These are phyloP conservation scores for Tolypocladium tundrense DNA, from an alignment of 2,329 filamentous ascomycete genomes.

Conservation along the genomic window DNA sequence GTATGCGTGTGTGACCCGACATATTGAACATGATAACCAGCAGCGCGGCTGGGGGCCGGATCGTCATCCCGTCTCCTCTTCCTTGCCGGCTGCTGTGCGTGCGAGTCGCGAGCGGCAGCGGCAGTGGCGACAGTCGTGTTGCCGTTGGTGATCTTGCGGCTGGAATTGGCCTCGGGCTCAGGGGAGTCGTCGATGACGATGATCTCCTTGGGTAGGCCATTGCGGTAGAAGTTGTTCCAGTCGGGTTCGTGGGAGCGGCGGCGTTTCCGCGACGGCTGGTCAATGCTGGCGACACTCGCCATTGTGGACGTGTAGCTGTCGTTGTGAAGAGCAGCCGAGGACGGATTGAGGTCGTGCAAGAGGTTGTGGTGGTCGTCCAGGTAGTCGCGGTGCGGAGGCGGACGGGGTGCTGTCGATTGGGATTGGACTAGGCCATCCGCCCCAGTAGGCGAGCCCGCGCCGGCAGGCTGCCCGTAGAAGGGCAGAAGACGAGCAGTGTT, in stretches of 20 bases:
- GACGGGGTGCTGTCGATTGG: conserved; percentile 19
- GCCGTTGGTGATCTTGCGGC: conserved; percentile 27
- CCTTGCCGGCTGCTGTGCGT: conserved; percentile 51
- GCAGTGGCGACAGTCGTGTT: conserved; percentile 17
- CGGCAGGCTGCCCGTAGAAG: conserved; percentile 15
- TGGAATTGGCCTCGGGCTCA: conserved; percentile 37
- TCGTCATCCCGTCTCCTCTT: conserved; percentile 59
- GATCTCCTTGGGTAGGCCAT: conserved; percentile 73
- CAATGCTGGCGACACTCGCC: conserved; percentile 16
- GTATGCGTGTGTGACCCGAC: conserved; percentile 63
- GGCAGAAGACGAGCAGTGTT: conserved; percentile 14
- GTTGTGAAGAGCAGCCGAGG: conserved; percentile 11
- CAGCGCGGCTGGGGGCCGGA: conserved; percentile 36
- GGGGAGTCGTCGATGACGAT: conserved; percentile 76
- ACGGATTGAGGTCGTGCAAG: conserved; percentile 7
- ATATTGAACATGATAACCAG: conserved; percentile 62
- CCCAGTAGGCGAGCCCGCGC: conserved; percentile 17
- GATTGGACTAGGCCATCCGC: conserved; percentile 21
- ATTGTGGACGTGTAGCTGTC: conserved; percentile 8
- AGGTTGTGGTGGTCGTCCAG: conserved; percentile 11
- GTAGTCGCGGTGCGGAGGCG: conserved; percentile 17
- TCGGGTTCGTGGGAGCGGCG: conserved; percentile 56
- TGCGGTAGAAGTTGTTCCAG: conserved; percentile 74
- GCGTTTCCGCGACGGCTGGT: conserved; percentile 34
- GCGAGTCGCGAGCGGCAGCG: conserved; percentile 13